Base-by-base conservation (phyloP, 208 protist species). In the Crithidia thermophila region DNA sequence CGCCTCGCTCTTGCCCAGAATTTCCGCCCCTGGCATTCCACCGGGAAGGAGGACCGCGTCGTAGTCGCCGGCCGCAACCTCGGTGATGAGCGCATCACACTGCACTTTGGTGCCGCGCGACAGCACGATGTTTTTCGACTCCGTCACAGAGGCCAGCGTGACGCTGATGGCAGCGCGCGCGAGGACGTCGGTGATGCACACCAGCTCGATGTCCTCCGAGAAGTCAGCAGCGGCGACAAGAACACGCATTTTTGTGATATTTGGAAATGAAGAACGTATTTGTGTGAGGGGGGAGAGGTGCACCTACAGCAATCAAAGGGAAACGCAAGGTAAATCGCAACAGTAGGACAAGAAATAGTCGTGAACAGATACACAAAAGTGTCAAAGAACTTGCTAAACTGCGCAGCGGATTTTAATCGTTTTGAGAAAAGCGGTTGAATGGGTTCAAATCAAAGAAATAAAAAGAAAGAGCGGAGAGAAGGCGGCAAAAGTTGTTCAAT, bases 201-300 rank as follows among this genome's bases (percentile, higher is more conserved):
- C 82, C 9, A 94, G 62, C 75, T 96, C 91, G 81, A 96, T 96
- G 52, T 96, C 91, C 71, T 96, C 91, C 20, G 84, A 81, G 60
- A 87, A 82, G 72, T 93, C 85, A 21, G 91, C 88, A 9, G 84
- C 83, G 43, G 84, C 86, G 68, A 96, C 88, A 42, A 96, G 84
- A 67, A 91, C 88, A 49, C 75, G 77, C 75, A 86, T 89, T 45
- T 53, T 66, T 40, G 3, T 27, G n/a, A n/a, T 56, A 7, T 31
- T 40, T 55, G 33, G 6, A 53, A 43, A 13, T 45, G 39, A 46
- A 13, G 21, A 31, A 47, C 18, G 9, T 10, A 37, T 13, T 47
- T 30, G 31, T 28, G 21, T 50, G 53, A 27, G 31, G 11, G 21
- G 58, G 34, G 31, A 50, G 23, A 61, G 23, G 51, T 28, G 33